Evolutionary conservation across 1,284 basidiomycete species (phyloP).

Genomic region (Ceratobasidium sp.): DNA sequence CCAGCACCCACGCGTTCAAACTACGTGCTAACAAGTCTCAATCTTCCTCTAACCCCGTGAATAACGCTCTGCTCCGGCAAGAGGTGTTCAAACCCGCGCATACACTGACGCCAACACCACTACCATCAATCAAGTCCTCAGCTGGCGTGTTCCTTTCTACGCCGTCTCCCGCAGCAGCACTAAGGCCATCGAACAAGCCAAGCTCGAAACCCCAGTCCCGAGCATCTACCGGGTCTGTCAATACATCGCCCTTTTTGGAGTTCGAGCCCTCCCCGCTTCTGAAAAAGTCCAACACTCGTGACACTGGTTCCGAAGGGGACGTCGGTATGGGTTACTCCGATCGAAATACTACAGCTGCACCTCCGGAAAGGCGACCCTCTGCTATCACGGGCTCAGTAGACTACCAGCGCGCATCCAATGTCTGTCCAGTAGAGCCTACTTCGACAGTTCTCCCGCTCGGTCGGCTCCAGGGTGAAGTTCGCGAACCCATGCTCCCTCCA

Average conservation of each 20-base stretch:
- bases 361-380: not conserved
- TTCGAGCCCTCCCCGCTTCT: not conserved
- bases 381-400: not conserved
- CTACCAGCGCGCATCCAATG: not conserved
- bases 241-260: not conserved
- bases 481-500: not conserved
- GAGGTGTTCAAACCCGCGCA: conserved; percentile 37
- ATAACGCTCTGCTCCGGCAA: conserved; percentile 6
- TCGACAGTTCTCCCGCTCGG: too few relatives aligned
- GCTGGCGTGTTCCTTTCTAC: not conserved
- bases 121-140: not conserved
- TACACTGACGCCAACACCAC: conserved; percentile 13
- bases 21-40: conserved; percentile 6
- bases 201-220: not conserved
- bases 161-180: not conserved
- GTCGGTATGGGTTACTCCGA: not conserved
- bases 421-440: not conserved
- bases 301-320: not conserved
- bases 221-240: not conserved
- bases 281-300: not conserved
- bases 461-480: not conserved
- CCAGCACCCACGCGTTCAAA: conserved; percentile 33
- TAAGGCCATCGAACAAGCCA: conserved; percentile 13
- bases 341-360: not conserved
- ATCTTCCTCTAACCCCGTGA: not conserved